These are phyloP conservation scores for Globisporangium barbulae DNA, from an alignment of 352 stramenopile species.

Conservation along the genomic window DNA sequence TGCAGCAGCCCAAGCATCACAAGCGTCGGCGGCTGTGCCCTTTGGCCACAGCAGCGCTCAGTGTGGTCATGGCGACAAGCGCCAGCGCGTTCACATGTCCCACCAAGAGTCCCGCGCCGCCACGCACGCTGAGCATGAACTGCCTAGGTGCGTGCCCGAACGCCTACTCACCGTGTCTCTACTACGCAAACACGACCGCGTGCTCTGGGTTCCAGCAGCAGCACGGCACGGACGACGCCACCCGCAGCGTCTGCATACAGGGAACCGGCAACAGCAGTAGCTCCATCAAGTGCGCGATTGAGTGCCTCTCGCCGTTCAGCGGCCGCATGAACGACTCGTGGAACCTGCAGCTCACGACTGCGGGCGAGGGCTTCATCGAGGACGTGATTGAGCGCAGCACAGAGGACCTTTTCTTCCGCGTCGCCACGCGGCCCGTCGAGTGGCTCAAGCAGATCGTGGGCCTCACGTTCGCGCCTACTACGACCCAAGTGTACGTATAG, in stretches of 20 bases:
- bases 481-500: slow-evolving; percentile 27
- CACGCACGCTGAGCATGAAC: slow-evolving; percentile 23
- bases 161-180: slow-evolving; percentile 21
- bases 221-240: not conserved
- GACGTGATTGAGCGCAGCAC: slow-evolving; percentile 19
- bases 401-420: slow-evolving; percentile 22
- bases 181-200: slow-evolving; percentile 13
- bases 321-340: slow-evolving; percentile 19
- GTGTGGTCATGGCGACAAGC: not conserved
- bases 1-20: not conserved
- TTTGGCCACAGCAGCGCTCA: not conserved
- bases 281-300: slow-evolving; percentile 23
- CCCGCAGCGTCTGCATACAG: slow-evolving; percentile 15
- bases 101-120: slow-evolving; percentile 1
- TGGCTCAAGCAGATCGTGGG: slow-evolving; percentile 23
- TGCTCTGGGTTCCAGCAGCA: slow-evolving; percentile 15
- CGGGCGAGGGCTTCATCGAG: slow-evolving; percentile 23
- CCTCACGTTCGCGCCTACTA: slow-evolving; percentile 28
- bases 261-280: not conserved
- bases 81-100: slow-evolving; percentile 15
- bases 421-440: slow-evolving; percentile 23
- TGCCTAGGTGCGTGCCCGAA: slow-evolving; percentile 21
- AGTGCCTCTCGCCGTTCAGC: slow-evolving; percentile 37
- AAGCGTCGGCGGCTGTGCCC: not conserved
- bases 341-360: slow-evolving; percentile 33